Conservation (phyloP, 2,329 filamentous ascomycete genomes). For the Parastagonospora avenae region DNA sequence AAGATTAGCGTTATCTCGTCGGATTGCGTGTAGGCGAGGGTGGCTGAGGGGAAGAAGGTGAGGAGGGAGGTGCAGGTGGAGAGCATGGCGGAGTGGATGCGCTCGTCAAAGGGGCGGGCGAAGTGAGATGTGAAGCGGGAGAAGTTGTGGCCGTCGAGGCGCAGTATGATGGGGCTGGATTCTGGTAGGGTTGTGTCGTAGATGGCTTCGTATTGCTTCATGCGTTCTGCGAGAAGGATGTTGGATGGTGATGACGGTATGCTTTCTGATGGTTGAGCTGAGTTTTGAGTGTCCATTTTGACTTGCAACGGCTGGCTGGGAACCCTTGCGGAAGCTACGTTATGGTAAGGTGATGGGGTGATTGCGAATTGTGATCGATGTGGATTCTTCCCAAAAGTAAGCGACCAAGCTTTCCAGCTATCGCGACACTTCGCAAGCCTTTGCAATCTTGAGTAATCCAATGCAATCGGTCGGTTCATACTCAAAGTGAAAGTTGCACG, state of each 20-base stretch:
- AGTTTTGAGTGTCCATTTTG: too few relatives aligned
- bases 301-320: too few relatives aligned
- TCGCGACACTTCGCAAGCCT: too few relatives aligned
- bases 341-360: too few relatives aligned
- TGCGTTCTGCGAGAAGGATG: conserved; percentile 31
- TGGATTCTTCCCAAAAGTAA: too few relatives aligned
- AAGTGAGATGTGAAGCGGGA: conserved; percentile 37
- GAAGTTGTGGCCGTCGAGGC: conserved; percentile 39
- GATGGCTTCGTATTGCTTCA: conserved; percentile 39
- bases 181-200: conserved; percentile 29
- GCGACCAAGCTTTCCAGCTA: too few relatives aligned
- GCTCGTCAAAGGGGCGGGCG: conserved; percentile 34
- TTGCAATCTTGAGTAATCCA: too few relatives aligned
- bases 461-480: too few relatives aligned
- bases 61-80: conserved; percentile 31
- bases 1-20: conserved; percentile 43
- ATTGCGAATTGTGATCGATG: too few relatives aligned
- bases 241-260: neutral
- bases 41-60: conserved; percentile 33
- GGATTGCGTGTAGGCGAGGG: conserved; percentile 40
- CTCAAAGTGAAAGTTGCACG: too few relatives aligned
- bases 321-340: too few relatives aligned
- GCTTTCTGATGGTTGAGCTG: neutral
- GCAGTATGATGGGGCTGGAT: conserved; percentile 27
- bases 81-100: conserved; percentile 39